Conservation (phyloP, 2,329 filamentous ascomycete genomes). For the Bimuria novae-zelandiae region DNA sequence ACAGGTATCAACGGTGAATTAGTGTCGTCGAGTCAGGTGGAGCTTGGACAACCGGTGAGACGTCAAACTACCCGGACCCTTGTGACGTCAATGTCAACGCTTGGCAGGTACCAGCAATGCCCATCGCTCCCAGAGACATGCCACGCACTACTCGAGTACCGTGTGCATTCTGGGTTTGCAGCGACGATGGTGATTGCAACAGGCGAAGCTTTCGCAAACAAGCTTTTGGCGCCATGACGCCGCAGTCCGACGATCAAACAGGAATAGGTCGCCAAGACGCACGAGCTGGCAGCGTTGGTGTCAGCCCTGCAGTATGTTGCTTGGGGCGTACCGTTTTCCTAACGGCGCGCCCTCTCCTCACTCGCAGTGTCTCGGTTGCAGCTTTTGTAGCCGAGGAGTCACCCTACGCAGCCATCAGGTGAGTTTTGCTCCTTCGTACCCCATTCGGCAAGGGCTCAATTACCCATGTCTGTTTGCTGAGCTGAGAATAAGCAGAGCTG, state of each 20-base stretch:
- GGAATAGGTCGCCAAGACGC: conserved; percentile 10
- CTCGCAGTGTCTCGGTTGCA: not conserved
- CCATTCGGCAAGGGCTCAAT: conserved; percentile 4
- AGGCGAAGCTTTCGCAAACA: conserved; percentile 2
- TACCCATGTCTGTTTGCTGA: not conserved
- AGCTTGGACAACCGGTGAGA: conserved; percentile 10
- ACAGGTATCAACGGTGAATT: not conserved
- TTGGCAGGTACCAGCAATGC: no score
- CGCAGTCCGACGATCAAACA: conserved; percentile 9
- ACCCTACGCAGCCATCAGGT: not conserved
- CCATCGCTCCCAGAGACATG: no score
- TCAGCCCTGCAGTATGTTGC: conserved; percentile 7
- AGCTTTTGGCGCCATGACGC: conserved; percentile 2
- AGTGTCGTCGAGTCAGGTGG: not conserved
- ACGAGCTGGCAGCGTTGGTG: conserved; percentile 1
- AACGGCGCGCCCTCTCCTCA: not conserved
- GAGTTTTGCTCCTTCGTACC: not conserved
- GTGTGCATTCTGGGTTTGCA: not conserved
- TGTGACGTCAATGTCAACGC: conserved; percentile 11
- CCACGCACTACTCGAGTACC: not conserved
- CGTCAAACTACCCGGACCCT: conserved; percentile 9
- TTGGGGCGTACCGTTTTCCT: not conserved
- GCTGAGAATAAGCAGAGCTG: no score
- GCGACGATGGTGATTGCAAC: no score
- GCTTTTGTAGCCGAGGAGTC: not conserved